Base-by-base conservation (phyloP, 768 basidiomycete genomes). In the Clitopilus hobsonii region DNA sequence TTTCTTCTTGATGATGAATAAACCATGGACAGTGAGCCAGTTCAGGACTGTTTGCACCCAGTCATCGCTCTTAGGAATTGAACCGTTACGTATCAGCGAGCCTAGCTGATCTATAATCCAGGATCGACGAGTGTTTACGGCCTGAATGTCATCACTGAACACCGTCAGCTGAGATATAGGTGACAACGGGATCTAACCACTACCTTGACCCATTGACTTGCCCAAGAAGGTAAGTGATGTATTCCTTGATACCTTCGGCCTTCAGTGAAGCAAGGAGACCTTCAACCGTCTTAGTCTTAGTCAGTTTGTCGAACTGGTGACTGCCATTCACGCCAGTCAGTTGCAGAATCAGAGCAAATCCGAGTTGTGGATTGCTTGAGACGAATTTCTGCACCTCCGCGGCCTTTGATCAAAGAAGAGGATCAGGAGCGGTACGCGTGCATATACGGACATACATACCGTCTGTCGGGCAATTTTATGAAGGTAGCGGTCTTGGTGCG, bases 211-310 rank as follows among this genome's bases (percentile, higher is more conserved):
- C 77, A 61, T 87, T 79, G 48, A 86, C 72, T 57, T 89, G 81
- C 14, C 73, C 72, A 30, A 91, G 73, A 22, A 98, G 72, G 69
- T 89, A 85, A 29, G 77, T 68, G 45, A 94, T 82, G 69, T 95
- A 98, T 32, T 72, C 80, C 60, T 81, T 79, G 58, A 97, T 89
- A 7, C 92, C 94, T 1, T 83, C 75, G 0, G 72, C 69, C 60
- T 88, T 83, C 80, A 94, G 85, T 29, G 81, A 82, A 2, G 83
- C 77, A 54, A 98, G 73, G 54, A 98, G 85, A 1, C 82, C 80
- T 71, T 96, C 94, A 29, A 98, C 81, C 0, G 92, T 96, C 71
- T 94, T 97, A 7, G 95, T 95, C 68, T 85, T 89, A 10, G 95
- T 96, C 55, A 96, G 69, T 68, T 82, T 88, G 71, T 99, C 96